These are phyloP conservation scores for Meyerozyma smithsonii DNA, from an alignment of 1,139 yeast genomes.

Conservation along the genomic window DNA sequence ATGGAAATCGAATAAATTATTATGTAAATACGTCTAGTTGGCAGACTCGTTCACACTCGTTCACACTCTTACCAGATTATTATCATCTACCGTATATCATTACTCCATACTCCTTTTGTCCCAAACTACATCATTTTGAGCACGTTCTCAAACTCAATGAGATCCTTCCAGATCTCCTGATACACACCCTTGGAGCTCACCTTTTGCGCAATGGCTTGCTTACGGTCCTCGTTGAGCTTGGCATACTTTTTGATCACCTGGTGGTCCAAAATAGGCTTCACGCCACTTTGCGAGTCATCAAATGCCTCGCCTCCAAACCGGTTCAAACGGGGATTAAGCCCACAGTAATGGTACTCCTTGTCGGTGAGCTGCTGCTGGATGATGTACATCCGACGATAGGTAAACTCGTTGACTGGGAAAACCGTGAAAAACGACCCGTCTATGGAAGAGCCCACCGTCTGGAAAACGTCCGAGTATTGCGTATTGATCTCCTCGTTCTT, in stretches of 20 bases:
- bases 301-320: slow-evolving; percentile 48
- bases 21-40: background rate
- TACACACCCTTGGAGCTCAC: slow-evolving; percentile 51
- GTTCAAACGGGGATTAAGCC: slow-evolving; percentile 76
- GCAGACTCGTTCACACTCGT: too few relatives aligned
- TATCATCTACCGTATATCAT: background rate
- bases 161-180: slow-evolving; percentile 64
- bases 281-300: slow-evolving; percentile 30
- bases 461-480: slow-evolving; percentile 31
- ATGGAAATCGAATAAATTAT: too few relatives aligned
- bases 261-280: slow-evolving; percentile 59
- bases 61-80: background rate
- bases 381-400: slow-evolving; percentile 77
- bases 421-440: slow-evolving; percentile 80
- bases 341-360: slow-evolving; percentile 66
- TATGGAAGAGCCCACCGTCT: slow-evolving; percentile 61
- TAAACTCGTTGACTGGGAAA: slow-evolving; percentile 69
- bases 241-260: slow-evolving; percentile 51
- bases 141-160: slow-evolving; percentile 48
- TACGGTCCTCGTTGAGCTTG: slow-evolving; percentile 52
- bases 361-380: slow-evolving; percentile 85
- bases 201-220: slow-evolving; percentile 48
- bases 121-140: slow-evolving; percentile 22
- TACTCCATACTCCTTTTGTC: background rate
- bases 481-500: slow-evolving; percentile 26